Base-by-base conservation (phyloP, 495 filamentous ascomycete species). In the Penicillium coprophilum region DNA sequence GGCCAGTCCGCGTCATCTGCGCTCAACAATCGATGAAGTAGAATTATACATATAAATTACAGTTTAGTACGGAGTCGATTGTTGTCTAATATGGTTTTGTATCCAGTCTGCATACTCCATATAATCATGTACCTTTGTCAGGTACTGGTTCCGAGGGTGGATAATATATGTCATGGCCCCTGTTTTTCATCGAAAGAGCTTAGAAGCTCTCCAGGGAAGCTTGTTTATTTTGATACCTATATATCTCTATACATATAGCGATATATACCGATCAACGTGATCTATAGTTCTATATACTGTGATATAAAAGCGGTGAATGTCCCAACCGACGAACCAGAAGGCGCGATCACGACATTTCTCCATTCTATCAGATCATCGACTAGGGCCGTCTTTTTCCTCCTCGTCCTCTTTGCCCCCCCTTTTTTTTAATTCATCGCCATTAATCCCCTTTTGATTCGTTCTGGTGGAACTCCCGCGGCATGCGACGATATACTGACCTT, bases 281-380 rank as follows among this genome's bases (percentile, higher is more conserved):
- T n/a, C n/a, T n/a, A n/a, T n/a, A n/a, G n/a, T n/a, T n/a, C n/a
- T n/a, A n/a, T n/a, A n/a, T n/a, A n/a, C n/a, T n/a, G n/a, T n/a
- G n/a, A 53, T 28, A 39, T 40, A 34, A 28, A 57, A 67, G 64
- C 67, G 69, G 69, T 66, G 53, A 70, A 61, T 30, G 40, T 38
- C 39, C 31, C 21, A 13, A 53, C 57, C 39, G 66, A 61, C 70
- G 57, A 71, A 74, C 65, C 61, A 74, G 53, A 66, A 43, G 17
- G 19, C 47, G 63, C 70, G 68, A 78, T 78, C 72, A 76, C 76
- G 76, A 77, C 74, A 78, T 78, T 76, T 76, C 72, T 71, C 73
- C 76, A 76, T 76, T 70, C 58, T 65, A 78, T 78, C 72, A 76
- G 70, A 74, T 75, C 73, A 77, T 77, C 71, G 62, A 63, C 66